Base-by-base conservation (phyloP, 768 basidiomycete genomes). In the Tubosaeta brunneosetosa region DNA sequence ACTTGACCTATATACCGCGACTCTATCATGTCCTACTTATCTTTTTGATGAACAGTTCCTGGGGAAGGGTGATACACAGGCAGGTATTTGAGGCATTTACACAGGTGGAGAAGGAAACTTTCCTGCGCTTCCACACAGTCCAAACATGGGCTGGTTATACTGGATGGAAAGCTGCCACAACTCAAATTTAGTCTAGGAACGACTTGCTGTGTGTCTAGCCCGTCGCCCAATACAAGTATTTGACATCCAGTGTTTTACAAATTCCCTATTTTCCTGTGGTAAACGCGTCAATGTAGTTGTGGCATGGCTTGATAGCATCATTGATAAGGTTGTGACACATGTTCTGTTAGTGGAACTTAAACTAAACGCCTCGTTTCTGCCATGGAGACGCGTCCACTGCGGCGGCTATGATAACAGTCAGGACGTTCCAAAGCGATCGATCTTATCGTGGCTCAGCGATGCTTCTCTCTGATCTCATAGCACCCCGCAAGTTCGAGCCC, bases 1-100 rank as follows among this genome's bases (percentile, higher is more conserved):
- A 40, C 52, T 57, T 55, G 58, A 58, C 66, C 49, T 64, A 62
- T 64, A 61, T 55, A 58, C 52, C 51, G 44, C 50, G 56, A 48
- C 52, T 47, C 17, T 56, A 50, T 45, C 48, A 37, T 52, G 53
- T 50, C 55, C 41, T 44, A 29, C 40, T 16, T 14, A 49, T 44
- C 43, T 48, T 51, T 61, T 51, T 53, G 54, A 56, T 49, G 47
- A 49, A 11, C 17, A 54, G 17, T 31, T 45, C 49, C 43, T 3
- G 41, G n/a, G 36, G 27, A 48, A 16, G 34, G 17, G 40, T 29
- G 29, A 29, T 41, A 41, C 22, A 12, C 40, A 25, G 16, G 13
- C 25, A 26, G 9, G 19, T 13, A 33, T 34, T 16, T 5, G 19
- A 22, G 22, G 31, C 44, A 17, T 13, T 6, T 45, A 22, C 6